A percentile compares a stretch with the other conserved stretches of the same genome.
Conservation (phyloP, 2,329 filamentous ascomycete species). For the Venturia carpophila region DNA sequence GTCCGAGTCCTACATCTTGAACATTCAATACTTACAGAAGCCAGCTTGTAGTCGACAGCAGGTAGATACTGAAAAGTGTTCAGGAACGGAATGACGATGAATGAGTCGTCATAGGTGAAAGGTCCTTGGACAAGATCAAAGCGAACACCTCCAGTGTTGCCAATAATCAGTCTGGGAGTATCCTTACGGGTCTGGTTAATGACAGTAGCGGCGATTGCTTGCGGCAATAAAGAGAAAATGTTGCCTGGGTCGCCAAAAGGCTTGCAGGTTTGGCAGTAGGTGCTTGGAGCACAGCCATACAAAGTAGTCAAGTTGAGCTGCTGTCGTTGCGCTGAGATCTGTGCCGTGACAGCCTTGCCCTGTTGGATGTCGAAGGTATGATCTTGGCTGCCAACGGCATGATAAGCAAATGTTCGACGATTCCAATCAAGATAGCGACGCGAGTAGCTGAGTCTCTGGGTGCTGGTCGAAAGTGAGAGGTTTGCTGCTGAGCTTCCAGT, state of each 20-base stretch:
- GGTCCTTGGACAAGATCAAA: conserved; percentile 57
- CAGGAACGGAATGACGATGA: conserved; percentile 50
- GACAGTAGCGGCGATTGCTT: conserved; percentile 45
- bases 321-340: conserved; percentile 45
- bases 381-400: conserved; percentile 45
- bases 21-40: conserved; percentile 23
- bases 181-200: conserved; percentile 45
- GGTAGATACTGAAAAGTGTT: conserved; percentile 48
- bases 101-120: conserved; percentile 49
- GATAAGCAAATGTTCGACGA: conserved; percentile 56
- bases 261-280: conserved; percentile 51
- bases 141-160: conserved; percentile 53
- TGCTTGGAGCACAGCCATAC: conserved; percentile 53
- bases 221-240: conserved; percentile 48
- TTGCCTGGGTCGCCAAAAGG: conserved; percentile 46
- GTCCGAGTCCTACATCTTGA: not conserved
- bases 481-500: conserved; percentile 30
- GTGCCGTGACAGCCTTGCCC: conserved; percentile 40
- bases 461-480: conserved; percentile 29
- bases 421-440: conserved; percentile 64
- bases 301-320: conserved; percentile 49
- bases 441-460: conserved; percentile 39
- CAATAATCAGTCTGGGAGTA: conserved; percentile 48
- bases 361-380: conserved; percentile 43
- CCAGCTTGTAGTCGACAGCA: conserved; percentile 44